phyloP scores from a whole-genome alignment of 2,329 filamentous ascomycete species.

The Tolypocladium inflatum region DNA sequence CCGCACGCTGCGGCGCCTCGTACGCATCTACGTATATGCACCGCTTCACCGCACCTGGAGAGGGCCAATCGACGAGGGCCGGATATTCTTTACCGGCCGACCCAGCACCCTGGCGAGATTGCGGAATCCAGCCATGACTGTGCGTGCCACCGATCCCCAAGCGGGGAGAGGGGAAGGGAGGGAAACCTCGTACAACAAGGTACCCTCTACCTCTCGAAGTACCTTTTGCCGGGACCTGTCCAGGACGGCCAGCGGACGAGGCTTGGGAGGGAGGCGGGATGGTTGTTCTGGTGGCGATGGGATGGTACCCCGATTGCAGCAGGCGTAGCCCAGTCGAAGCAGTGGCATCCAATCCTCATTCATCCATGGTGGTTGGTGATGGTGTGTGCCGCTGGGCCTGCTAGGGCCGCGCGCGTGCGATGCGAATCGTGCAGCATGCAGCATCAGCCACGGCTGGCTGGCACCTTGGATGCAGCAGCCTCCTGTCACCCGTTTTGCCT shows the following conservation, averaged over 20 bases:
- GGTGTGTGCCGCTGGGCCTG: background rate
- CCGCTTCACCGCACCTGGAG: background rate
- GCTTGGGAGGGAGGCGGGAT: background rate
- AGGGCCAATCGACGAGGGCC: background rate
- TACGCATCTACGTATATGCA: background rate
- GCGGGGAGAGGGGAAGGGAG: background rate
- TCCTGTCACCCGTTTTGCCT: background rate
- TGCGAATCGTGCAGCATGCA: slow-evolving; percentile 1
- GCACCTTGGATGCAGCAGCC: background rate
- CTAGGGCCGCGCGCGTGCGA: background rate
- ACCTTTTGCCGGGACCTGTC: background rate
- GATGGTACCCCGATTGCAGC: background rate
- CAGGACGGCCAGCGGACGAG: background rate
- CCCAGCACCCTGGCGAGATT: background rate
- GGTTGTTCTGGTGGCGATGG: background rate
- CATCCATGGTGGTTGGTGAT: background rate
- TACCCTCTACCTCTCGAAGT: background rate
- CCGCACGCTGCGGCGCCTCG: too few relatives aligned
- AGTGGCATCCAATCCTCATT: background rate
- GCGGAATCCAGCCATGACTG: background rate
- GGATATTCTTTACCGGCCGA: background rate
- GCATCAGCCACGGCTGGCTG: background rate
- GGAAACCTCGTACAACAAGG: background rate
- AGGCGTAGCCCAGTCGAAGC: background rate
- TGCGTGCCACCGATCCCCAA: background rate